Conservation (phyloP, 2,329 filamentous ascomycete genomes). For the Ceratocystis cubensis region DNA sequence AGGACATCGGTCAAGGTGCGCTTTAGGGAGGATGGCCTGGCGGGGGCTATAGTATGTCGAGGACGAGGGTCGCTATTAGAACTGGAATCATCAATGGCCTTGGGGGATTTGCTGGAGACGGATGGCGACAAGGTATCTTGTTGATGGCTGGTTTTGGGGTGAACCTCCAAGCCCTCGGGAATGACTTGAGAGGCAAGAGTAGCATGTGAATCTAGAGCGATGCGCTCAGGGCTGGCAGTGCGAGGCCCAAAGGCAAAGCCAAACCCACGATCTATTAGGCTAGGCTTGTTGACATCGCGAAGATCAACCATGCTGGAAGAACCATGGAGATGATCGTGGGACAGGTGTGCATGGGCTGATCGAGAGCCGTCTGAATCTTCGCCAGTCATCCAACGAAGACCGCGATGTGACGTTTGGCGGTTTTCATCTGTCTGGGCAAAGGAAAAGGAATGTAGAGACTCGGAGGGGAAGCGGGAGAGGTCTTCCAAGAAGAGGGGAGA, state of each 20-base stretch:
- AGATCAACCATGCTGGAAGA: slow-evolving; percentile 35
- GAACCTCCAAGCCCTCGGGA: slow-evolving; percentile 12
- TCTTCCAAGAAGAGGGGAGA: slow-evolving; percentile 79
- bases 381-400: slow-evolving; percentile 65
- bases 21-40: slow-evolving; percentile 5
- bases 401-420: slow-evolving; percentile 60
- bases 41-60: not conserved
- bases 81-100: not conserved
- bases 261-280: slow-evolving; percentile 12
- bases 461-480: slow-evolving; percentile 79
- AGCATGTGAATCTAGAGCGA: not conserved
- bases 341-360: slow-evolving; percentile 54
- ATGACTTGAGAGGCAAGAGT: slow-evolving; percentile 17
- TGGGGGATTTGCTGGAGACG: not conserved
- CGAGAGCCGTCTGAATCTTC: slow-evolving; percentile 59
- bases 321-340: slow-evolving; percentile 93
- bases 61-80: not conserved
- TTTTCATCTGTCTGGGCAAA: slow-evolving; percentile 92
- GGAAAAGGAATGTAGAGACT: slow-evolving; percentile 95
- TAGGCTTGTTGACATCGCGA: slow-evolving; percentile 2
- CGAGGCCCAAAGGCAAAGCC: slow-evolving; percentile 16
- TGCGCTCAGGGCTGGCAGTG: slow-evolving; percentile 18
- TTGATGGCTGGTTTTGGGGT: not conserved
- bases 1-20: slow-evolving; percentile 19
- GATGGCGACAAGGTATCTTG: not conserved